Evolutionary conservation across 2,329 filamentous ascomycete genomes (phyloP), one percentile per base, ranked within the genome.

Genomic region (Aureobasidium musti): DNA sequence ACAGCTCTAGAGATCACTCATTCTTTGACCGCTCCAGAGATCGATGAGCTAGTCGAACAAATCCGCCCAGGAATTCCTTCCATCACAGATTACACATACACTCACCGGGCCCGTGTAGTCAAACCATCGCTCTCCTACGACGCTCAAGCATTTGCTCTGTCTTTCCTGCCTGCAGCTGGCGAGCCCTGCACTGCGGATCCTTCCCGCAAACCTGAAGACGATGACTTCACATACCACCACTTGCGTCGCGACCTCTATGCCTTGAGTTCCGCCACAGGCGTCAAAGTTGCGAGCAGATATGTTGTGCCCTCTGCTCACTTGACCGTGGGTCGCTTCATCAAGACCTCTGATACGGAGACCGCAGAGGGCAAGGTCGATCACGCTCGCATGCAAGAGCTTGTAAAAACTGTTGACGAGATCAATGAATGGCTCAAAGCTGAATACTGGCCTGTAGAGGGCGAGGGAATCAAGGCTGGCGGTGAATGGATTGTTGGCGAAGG

Each of bases 401-500:
- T 96, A 17, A 77, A 82, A 17, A 83, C 83, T 61, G 88, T 97
- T 59, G 91, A 95, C 50, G 82, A 85, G 68, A 84, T 96, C 71
- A 98, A 98, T 77, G 76, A 74, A 11, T 93, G 89, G 89, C 80
- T 97, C 30, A 82, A 88, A 74, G 78, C 78, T 13, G 84, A 90
- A 72, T 89, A 89, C 60, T 96, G 92, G 91, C 85, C 86, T 23
- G 79, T 77, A 45, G 73, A 74, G 43, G 77, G 77, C 10, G 72
- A 76, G 4, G 10, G 77, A 78, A 79, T 82, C 65, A 77, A 77
- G 33, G 75, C 75, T 1, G 81, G 81, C 14, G 89, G 89, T 0
- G 90, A 95, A 74, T 97, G 94, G 92, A 80, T 90, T 28, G 87
- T 97, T n/a, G 93, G 94, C 0, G 86, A 96, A 72, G 92, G 94